Base-by-base conservation (phyloP, 345 rosid genomes). In the Psidium guajava region DNA sequence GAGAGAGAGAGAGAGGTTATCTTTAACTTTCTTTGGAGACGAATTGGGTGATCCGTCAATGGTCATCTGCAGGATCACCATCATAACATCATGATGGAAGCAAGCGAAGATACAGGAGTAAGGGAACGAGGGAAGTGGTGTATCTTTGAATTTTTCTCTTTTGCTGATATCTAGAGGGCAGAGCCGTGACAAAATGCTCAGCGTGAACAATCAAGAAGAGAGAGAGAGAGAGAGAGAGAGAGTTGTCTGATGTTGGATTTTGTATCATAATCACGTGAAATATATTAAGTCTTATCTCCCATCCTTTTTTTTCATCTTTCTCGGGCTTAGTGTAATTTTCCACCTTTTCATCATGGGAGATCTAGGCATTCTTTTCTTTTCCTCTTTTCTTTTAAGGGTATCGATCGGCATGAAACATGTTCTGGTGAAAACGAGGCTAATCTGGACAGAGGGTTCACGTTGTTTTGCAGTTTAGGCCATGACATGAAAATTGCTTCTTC, bases 21-120 rank as follows among this genome's bases (percentile, higher is more conserved):
- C 84, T 85, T 87, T 88, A 24, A 82, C 82, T 56, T 57, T 86
- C 56, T 50, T 50, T 6, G 80, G 42, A 69, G 80, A 36, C 47
- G 22, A 36, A 69, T 69, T 36, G 80, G 77, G 80, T 1, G 77
- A 64, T 64, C 36, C 77, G 32, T 64, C 44, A 18, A 64, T 64
- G 44, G 44, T 64, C 36, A 64, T 64, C 44, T 64, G 77, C 11
- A 32, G 77, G 44, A 64, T 64, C 77, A 64, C 77, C 36, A 64
- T 64, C 77, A 64, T 64, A 64, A 32, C 44, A 64, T 32, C 77
- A 64, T 64, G 77, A 64, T 64, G 77, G 77, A 32, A 69, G 80
- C 80, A 69, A 69, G 47, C 80, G 9, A 69, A 69, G 47, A 69
- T 69, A 69, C 47, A 69, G 80, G 80, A 69, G 47, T 9, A 5